Evolutionary conservation across 2,329 filamentous ascomycete species (phyloP), one percentile per base, ranked within the genome.

Genomic region (Aspergillus carbonarius): DNA sequence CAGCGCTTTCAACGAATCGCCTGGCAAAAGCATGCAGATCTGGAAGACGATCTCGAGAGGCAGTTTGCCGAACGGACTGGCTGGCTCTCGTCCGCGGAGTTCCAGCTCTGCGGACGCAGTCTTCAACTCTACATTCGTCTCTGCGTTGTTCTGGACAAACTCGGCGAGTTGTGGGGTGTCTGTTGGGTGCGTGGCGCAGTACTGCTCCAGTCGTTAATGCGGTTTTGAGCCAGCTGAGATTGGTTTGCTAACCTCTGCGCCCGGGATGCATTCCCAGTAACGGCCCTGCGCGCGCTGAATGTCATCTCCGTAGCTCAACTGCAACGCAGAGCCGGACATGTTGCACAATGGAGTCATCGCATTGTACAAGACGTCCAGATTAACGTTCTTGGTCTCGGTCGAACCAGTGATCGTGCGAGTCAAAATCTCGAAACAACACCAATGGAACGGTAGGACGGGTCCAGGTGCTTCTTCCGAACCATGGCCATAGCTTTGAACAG

Each of bases 181-280:
- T 1, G 49, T 63, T 12, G 64, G 64, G 44, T 65, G 57, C 9
- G 56, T 57, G 13, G 64, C 60, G 23, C 60, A 61, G 52, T 65
- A 66, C 64, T 66, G 42, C 17, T 7, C 15, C 18, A 32, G 15
- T 44, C n/a, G 42, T 55, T 42, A 57, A 34, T n/a, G 25, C 1
- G 0, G n/a, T 30, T 0, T 0, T 3, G 18, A 39, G 25, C 18
- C 39, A 42, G 18, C 20, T 6, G 18, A 20, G 17, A 17, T 20
- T 20, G 17, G 10, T 20, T 42, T 18, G 39, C n/a, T 42, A 42
- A 20, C 10, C 39, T 10, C 4, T 37, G 34, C 59, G 13, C 64
- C 64, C 4, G 64, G 63, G 13, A 65, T 62, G 40, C 61, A 65
- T 35, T 65, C 63, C 64, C 64, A 66, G 34, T 65, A 65, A 39